Conservation (phyloP, 352 stramenopile genomes). For the Globisporangium radiosum region DNA sequence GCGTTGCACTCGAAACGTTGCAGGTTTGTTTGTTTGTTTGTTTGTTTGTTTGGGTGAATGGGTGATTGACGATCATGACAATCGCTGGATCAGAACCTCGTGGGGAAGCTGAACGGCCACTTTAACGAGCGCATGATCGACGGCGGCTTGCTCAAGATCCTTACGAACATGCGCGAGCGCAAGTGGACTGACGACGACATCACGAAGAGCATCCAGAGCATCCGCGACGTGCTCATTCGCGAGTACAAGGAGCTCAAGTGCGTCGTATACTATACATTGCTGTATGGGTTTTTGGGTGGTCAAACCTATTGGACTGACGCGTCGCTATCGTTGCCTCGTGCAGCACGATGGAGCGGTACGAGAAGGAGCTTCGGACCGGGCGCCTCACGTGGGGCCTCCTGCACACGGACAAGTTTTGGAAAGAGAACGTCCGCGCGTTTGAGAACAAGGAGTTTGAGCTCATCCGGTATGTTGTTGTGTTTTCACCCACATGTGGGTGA, state of each 20-base stretch:
- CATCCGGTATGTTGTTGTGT: slow-evolving; percentile 47
- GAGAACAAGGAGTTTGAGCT: slow-evolving; percentile 95
- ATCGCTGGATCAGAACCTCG: slow-evolving; percentile 40
- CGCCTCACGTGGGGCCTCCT: slow-evolving; percentile 93
- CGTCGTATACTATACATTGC: slow-evolving; percentile 7
- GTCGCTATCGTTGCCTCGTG: not conserved
- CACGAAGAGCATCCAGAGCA: slow-evolving; percentile 63
- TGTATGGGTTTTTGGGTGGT: not conserved
- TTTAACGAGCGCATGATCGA: slow-evolving; percentile 96
- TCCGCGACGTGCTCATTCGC: slow-evolving; percentile 76
- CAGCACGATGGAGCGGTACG: slow-evolving; percentile 95
- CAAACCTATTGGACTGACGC: not conserved
- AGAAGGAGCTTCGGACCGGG: slow-evolving; percentile 93
- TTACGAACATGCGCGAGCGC: slow-evolving; percentile 90
- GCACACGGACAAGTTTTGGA: slow-evolving; percentile 98
- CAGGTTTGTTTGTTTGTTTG: slow-evolving; percentile 31
- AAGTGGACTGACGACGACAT: slow-evolving; percentile 97
- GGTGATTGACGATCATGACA: too few relatives aligned
- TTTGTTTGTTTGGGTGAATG: not conserved
- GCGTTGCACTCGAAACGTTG: slow-evolving; percentile 91
- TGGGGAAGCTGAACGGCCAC: slow-evolving; percentile 72
- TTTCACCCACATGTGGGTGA: too few relatives aligned
- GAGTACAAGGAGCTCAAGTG: slow-evolving; percentile 89
- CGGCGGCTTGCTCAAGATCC: slow-evolving; percentile 91
- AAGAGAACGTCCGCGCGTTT: slow-evolving; percentile 96